A percentile compares a stretch with the other conserved stretches of the same genome.
These are phyloP conservation scores for Penicillium paradoxum DNA, from an alignment of 495 filamentous ascomycete species.

Conservation along the genomic window DNA sequence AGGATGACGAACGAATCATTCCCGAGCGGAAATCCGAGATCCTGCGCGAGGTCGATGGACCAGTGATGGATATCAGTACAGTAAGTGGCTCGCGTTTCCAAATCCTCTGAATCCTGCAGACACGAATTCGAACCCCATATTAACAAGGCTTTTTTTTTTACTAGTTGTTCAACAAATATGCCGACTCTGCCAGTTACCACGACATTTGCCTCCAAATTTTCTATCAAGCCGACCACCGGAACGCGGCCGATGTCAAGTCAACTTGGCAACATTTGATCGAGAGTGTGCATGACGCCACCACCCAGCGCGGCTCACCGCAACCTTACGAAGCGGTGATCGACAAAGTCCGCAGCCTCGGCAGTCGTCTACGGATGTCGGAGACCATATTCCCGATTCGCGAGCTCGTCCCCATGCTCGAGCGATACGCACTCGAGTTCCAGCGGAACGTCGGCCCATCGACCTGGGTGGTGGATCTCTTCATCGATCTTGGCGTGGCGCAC, in stretches of 20 bases:
- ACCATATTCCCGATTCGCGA: constrained; percentile 67
- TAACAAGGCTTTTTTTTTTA: neutral
- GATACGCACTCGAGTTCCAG: constrained; percentile 68
- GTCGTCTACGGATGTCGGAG: constrained; percentile 70
- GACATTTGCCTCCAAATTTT: constrained; percentile 91
- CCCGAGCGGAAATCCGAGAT: constrained; percentile 56
- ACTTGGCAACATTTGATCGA: constrained; percentile 84
- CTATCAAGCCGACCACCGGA: constrained; percentile 81
- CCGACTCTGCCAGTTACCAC: constrained; percentile 82
- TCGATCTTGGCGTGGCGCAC: constrained; percentile 68
- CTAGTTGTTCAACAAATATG: constrained; percentile 85
- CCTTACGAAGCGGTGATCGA: constrained; percentile 78
- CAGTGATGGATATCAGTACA: constrained; percentile 64
- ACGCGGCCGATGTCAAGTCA: constrained; percentile 68
- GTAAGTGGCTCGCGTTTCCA: constrained; percentile 49
- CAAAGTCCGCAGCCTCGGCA: constrained; percentile 69
- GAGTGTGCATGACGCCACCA: constrained; percentile 59
- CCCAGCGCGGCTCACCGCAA: constrained; percentile 45
- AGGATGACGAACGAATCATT: constrained; percentile 62
- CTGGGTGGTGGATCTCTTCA: constrained; percentile 80
- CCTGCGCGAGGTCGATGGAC: constrained; percentile 62
- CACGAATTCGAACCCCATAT: neutral
- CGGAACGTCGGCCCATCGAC: constrained; percentile 59
- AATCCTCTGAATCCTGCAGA: neutral
- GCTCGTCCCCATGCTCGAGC: constrained; percentile 69